Percentiles rank a stretch among this genome's conserved stretches.
phyloP scores from a whole-genome alignment of 2,329 filamentous ascomycete species.

The Penicillium sp. region DNA sequence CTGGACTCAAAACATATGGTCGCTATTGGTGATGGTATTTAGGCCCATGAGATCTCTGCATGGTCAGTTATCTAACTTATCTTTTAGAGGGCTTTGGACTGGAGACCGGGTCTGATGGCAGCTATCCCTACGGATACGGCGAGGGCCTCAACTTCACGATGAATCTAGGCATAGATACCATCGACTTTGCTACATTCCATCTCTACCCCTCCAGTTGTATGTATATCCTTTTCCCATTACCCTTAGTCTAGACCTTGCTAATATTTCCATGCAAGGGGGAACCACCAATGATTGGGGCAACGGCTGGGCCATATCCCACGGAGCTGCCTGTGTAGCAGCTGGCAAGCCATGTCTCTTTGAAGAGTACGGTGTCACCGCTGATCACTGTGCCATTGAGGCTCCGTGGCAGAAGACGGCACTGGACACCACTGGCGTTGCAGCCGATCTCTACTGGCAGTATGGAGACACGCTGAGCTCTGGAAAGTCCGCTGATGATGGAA shows the following conservation, averaged over 20 bases:
- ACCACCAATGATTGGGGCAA: conserved; percentile 45
- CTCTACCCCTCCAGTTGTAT: conserved; percentile 50
- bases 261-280: conserved; percentile 28
- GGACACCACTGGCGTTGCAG: conserved; percentile 34
- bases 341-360: conserved; percentile 45
- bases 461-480: conserved; percentile 32
- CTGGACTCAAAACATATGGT: conserved; percentile 62
- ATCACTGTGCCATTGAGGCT: conserved; percentile 30
- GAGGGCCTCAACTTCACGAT: conserved; percentile 55
- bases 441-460: conserved; percentile 42
- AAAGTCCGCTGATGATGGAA: conserved; percentile 29
- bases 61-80: not conserved
- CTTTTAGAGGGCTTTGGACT: conserved; percentile 56
- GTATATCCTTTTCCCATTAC: not conserved
- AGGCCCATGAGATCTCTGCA: not conserved
- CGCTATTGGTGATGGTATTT: conserved; percentile 54
- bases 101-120: conserved; percentile 46
- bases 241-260: not conserved
- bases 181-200: conserved; percentile 58
- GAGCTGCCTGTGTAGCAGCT: conserved; percentile 33
- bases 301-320: conserved; percentile 50
- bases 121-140: conserved; percentile 52
- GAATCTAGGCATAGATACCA: conserved; percentile 52
- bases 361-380: conserved; percentile 37
- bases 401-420: conserved; percentile 39